Evolutionary conservation across 2,329 filamentous ascomycete species (phyloP).

Genomic region (Conoideocrella luteorostrata): DNA sequence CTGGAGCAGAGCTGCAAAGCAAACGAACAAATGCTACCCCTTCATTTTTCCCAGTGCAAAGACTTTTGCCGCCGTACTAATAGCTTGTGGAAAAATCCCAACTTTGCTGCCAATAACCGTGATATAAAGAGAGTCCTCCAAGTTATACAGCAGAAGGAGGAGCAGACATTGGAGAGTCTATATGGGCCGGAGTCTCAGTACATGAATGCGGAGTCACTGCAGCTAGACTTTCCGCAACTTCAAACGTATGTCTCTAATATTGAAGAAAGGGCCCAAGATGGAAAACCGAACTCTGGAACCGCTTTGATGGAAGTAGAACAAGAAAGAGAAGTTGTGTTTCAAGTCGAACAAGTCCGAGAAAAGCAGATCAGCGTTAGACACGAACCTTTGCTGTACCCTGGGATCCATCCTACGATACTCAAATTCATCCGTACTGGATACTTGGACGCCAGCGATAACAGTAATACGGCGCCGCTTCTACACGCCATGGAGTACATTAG

Average conservation of each 20-base stretch:
- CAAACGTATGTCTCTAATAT: not conserved
- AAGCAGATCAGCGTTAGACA: conserved; percentile 39
- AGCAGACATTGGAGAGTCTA: conserved; percentile 50
- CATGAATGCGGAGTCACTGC: not conserved
- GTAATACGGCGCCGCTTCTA: conserved; percentile 9
- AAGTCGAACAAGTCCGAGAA: conserved; percentile 52
- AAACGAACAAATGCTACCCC: conserved; percentile 51
- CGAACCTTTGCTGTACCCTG: conserved; percentile 32
- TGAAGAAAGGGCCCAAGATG: not conserved
- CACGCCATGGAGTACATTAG: conserved; percentile 35
- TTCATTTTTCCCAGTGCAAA: conserved; percentile 53
- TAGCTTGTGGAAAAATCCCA: conserved; percentile 34
- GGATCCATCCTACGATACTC: conserved; percentile 40
- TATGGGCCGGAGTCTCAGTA: conserved; percentile 35
- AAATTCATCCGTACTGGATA: conserved; percentile 39
- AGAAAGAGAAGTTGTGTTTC: conserved; percentile 52
- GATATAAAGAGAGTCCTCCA: conserved; percentile 27
- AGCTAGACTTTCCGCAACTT: not conserved
- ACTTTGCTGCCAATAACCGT: conserved; percentile 29
- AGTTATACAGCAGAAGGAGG: conserved; percentile 39
- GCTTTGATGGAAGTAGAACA: conserved; percentile 54
- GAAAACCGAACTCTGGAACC: conserved; percentile 20
- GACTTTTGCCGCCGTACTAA: conserved; percentile 54
- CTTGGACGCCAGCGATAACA: conserved; percentile 16
- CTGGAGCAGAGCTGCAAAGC: conserved; percentile 55